Evolutionary conservation across 495 filamentous ascomycete species (phyloP).

Genomic region (Lasiosphaeria miniovina): DNA sequence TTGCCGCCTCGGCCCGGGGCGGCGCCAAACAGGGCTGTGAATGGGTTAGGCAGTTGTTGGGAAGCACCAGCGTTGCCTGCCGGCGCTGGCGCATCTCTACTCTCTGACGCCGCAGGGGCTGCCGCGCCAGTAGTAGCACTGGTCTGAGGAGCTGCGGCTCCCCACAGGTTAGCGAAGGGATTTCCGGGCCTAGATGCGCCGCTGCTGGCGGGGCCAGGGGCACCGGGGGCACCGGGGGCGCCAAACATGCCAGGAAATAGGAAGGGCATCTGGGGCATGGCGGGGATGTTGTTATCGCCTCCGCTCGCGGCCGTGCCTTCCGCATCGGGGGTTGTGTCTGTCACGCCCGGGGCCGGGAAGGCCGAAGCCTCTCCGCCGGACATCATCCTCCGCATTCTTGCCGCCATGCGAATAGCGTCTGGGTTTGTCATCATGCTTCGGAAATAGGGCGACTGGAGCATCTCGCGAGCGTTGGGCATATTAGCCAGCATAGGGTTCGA

Average conservation of each 20-base stretch:
- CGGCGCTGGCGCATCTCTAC: not conserved
- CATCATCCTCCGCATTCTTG: conserved; percentile 73
- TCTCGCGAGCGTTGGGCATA: conserved; percentile 76
- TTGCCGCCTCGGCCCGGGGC: conserved; percentile 10
- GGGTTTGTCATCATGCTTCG: conserved; percentile 96
- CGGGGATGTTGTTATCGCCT: conserved; percentile 7
- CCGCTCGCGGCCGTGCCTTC: conserved; percentile 18
- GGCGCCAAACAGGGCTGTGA: conserved; percentile 39
- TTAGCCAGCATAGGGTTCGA: conserved; percentile 83
- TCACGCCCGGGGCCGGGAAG: conserved; percentile 88
- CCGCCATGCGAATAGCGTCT: conserved; percentile 70
- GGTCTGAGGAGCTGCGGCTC: conserved; percentile 20
- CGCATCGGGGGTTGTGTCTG: conserved; percentile 62
- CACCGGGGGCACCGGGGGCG: conserved; percentile 24
- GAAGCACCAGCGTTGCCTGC: not conserved
- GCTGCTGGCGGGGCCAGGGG: conserved; percentile 40
- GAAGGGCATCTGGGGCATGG: conserved; percentile 40
- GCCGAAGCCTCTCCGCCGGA: conserved; percentile 44
- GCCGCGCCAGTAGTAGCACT: conserved; percentile 11
- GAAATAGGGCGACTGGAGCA: conserved; percentile 82
- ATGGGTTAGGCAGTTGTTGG: conserved; percentile 10
- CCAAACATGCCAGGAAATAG: conserved; percentile 30
- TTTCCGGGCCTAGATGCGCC: conserved; percentile 40
- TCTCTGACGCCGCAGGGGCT: conserved; percentile 11
- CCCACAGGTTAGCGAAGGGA: conserved; percentile 72